A percentile compares a stretch with the other conserved stretches of the same genome.
Evolutionary conservation across 2,329 filamentous ascomycete genomes (phyloP).

Genomic region (Parafenestella ontariensis): DNA sequence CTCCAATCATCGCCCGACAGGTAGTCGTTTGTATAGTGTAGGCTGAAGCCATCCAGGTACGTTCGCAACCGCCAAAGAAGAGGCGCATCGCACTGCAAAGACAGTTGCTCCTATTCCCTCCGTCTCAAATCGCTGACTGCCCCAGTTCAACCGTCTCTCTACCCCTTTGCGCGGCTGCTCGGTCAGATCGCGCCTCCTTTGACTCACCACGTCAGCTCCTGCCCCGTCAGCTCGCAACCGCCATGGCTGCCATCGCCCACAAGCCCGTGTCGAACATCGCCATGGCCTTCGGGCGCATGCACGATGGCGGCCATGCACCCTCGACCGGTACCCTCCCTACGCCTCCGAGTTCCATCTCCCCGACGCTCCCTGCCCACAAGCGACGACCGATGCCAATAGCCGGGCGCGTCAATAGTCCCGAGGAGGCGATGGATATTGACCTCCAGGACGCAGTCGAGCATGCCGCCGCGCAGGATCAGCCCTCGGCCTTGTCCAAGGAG

Average conservation of each 20-base stretch:
- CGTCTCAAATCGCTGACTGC: neutral
- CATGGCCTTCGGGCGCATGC: constrained; percentile 45
- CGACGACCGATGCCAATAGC: constrained; percentile 64
- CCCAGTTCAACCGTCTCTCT: constrained; percentile 2
- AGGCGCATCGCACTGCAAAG: neutral
- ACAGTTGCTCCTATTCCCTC: neutral
- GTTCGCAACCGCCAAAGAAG: constrained; percentile 1
- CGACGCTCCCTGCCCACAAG: constrained; percentile 81
- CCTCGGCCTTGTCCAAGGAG: constrained; percentile 55
- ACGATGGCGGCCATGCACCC: constrained; percentile 37
- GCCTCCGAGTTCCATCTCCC: constrained; percentile 94
- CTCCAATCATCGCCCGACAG: neutral
- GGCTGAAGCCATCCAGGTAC: constrained; percentile 10
- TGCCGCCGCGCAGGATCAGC: constrained; percentile 54
- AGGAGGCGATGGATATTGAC: constrained; percentile 79
- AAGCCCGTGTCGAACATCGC: constrained; percentile 52
- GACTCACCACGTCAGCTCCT: constrained; percentile 42
- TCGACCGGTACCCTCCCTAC: constrained; percentile 71
- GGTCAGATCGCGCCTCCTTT: constrained; percentile 13
- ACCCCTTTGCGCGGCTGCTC: constrained; percentile 20
- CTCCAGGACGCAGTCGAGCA: constrained; percentile 72
- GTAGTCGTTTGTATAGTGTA: constrained; percentile 1
- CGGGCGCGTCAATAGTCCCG: constrained; percentile 56
- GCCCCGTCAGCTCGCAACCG: constrained; percentile 19
- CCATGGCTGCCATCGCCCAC: constrained; percentile 47